Evolutionary conservation across 2,329 filamentous ascomycete genomes (phyloP).

Genomic region (Fusarium graminum): DNA sequence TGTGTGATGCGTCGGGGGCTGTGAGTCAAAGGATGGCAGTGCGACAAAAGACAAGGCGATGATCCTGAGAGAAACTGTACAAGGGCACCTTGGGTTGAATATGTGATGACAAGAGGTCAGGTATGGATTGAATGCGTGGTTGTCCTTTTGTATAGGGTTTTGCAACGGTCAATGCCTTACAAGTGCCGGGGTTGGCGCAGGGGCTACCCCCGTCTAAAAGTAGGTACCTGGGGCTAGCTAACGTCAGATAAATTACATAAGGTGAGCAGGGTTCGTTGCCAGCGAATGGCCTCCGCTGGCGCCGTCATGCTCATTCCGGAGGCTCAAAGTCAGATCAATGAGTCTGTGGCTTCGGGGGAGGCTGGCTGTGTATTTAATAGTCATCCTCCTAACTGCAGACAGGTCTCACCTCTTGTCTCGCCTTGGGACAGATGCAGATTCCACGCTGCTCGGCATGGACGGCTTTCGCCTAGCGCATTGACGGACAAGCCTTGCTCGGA

Average conservation of each 20-base stretch:
- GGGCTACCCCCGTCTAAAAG: slow-evolving; percentile 23
- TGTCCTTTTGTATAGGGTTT: slow-evolving; percentile 31
- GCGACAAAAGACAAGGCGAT: background rate
- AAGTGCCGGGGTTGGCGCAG: slow-evolving; percentile 21
- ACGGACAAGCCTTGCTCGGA: slow-evolving; percentile 20
- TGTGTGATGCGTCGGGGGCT: background rate
- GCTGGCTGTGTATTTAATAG: slow-evolving; percentile 2
- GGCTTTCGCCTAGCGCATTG: slow-evolving; percentile 26
- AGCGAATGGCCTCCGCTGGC: background rate
- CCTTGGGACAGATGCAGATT: background rate
- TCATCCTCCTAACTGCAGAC: background rate
- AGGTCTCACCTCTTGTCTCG: background rate
- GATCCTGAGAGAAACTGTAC: background rate
- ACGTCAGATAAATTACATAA: slow-evolving; percentile 24
- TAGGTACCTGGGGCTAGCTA: slow-evolving; percentile 31
- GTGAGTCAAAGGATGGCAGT: background rate
- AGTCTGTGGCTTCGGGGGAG: slow-evolving; percentile 1
- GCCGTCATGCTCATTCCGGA: background rate
- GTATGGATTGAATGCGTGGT: background rate
- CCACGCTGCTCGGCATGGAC: slow-evolving; percentile 4
- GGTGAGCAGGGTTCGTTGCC: slow-evolving; percentile 6
- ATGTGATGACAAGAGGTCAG: background rate
- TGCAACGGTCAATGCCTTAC: slow-evolving; percentile 14
- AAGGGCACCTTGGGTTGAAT: background rate
- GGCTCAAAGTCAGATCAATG: background rate